Percentiles rank a stretch among this genome's conserved stretches.
These are phyloP conservation scores for Syzygium jambos DNA, from an alignment of 345 rosid species.

Conservation along the genomic window DNA sequence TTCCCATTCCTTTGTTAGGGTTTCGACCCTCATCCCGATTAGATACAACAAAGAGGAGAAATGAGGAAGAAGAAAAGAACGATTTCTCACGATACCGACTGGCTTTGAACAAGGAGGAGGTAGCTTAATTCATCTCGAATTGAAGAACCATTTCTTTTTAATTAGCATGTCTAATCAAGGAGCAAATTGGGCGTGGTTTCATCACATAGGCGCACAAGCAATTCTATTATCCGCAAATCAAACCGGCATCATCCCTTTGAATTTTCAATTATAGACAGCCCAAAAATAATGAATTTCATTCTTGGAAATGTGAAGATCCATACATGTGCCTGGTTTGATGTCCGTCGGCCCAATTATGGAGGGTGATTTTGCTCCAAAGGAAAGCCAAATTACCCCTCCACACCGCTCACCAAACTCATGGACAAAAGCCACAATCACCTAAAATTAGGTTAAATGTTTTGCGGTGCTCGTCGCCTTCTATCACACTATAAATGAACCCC, in stretches of 20 bases:
- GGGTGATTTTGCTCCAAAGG: not conserved
- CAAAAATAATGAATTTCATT: not conserved
- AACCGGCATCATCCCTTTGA: not conserved
- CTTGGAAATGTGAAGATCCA: not conserved
- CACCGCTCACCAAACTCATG: not conserved
- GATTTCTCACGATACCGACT: not conserved
- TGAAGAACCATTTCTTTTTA: not conserved
- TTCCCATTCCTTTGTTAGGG: not conserved
- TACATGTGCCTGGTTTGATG: not conserved
- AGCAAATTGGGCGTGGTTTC: not conserved
- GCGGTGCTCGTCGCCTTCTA: not conserved
- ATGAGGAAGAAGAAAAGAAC: not conserved
- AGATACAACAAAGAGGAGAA: not conserved
- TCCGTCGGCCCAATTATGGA: not conserved
- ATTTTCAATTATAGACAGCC: not conserved
- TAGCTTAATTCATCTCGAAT: not conserved
- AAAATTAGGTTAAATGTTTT: not conserved
- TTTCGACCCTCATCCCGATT: not conserved
- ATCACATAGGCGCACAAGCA: not conserved
- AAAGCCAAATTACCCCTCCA: not conserved
- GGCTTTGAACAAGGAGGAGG: not conserved
- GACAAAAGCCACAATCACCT: not conserved
- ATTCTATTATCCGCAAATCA: not conserved
- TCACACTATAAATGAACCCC: not conserved
- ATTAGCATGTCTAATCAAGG: not conserved